Evolutionary conservation across 225 moss, liverwort and hornwort genomes (phyloP), one percentile per base, ranked within the genome.

Genomic region (Sphagnum tenellum): DNA sequence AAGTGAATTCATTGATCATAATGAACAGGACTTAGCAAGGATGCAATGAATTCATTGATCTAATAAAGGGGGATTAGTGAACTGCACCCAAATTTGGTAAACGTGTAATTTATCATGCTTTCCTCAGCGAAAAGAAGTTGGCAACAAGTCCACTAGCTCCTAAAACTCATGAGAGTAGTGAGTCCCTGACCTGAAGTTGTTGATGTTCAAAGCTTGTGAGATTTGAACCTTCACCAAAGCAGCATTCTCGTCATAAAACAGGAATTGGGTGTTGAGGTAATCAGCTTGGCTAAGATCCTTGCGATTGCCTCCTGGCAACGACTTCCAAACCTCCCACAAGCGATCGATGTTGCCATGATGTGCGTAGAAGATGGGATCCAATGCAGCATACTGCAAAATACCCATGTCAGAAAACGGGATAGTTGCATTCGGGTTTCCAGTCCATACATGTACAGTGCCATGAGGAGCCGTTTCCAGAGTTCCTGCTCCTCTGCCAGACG

Each of bases 201-300:
- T 61, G n/a, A 0, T 5, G 56, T 79, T 66, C 3, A 87, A 8
- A n/a, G 64, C 48, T 57, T 89, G 86, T 8, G 76, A 73, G 4
- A 82, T 5, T 5, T 81, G 88, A 45, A 79, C 88, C 4, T 75
- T 11, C 11, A 81, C 12, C 12, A 85, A 50, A 49, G 82, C 68
- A 8, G 65, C 85, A 53, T 83, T 78, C 62, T 85, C 88, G 59
- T 90, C 79, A 66, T 81, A 90, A 3, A 79, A 83, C 0, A 75
- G 66, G 62, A 79, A 81, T 5, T 67, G 65, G 3, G 79, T 74
- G 49, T 81, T 4, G 0, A 79, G 73, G 11, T 74, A 88, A 57
- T 88, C 88, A 1, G 76, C 63, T 45, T 83, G 60, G 2, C 57
- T 29, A 1, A 71, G 69, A 0, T 79, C 70, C 3, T 6, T 67